These are phyloP conservation scores for Fonsecaea pugnacius DNA, from an alignment of 2,329 filamentous ascomycete genomes.

Conservation along the genomic window DNA sequence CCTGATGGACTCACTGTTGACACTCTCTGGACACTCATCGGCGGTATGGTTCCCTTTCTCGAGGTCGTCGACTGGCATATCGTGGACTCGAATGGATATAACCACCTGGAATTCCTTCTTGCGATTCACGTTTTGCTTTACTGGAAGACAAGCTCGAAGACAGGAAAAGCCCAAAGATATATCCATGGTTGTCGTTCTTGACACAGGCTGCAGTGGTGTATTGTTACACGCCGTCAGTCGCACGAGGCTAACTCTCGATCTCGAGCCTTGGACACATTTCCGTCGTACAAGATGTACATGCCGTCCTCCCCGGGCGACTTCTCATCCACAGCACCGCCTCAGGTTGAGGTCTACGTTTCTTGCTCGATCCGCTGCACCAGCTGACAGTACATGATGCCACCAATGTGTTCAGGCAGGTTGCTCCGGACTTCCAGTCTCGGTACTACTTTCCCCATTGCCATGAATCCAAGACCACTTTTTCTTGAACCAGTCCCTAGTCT, in stretches of 20 bases:
- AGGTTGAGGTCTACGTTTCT: not conserved
- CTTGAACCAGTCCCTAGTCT: not conserved
- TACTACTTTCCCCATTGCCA: not conserved
- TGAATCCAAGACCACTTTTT: not conserved
- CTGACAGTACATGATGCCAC: not conserved
- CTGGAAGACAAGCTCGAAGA: not conserved
- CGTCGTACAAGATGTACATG: not conserved
- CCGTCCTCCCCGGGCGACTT: not conserved
- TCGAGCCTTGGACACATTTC: not conserved
- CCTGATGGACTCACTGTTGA: not conserved
- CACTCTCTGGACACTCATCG: not conserved
- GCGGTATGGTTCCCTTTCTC: not conserved
- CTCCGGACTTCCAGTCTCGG: not conserved
- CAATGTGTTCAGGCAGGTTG: not conserved
- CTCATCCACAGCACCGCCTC: not conserved
- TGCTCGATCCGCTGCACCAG: not conserved
- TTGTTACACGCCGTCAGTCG: constrained; percentile 1
- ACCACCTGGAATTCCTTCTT: no score
- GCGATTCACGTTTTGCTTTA: not conserved
- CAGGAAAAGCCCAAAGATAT: not conserved
- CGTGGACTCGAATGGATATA: no score
- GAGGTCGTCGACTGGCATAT: not conserved
- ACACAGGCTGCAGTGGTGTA: not conserved
- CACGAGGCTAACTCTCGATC: constrained; percentile 1
- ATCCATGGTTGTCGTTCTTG: not conserved